Conservation (phyloP, 139 green algal genomes). For the Chlamydomonas eustigma region DNA sequence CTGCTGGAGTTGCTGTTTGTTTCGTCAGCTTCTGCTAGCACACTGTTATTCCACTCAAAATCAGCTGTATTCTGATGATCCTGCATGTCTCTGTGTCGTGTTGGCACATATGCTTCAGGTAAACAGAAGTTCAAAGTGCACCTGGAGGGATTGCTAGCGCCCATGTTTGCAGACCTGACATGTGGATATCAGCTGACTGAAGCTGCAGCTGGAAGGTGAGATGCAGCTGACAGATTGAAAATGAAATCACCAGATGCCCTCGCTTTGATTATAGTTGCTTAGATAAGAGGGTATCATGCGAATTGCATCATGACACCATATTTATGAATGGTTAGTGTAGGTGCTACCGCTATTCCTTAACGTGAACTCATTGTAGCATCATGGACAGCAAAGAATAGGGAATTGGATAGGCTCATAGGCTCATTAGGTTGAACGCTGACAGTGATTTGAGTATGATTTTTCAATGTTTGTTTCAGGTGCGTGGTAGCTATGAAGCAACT, state of each 20-base stretch:
- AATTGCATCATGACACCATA: neutral
- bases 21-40: no score
- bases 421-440: no score
- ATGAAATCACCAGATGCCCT: neutral
- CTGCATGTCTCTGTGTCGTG: no score
- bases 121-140: constrained; percentile 68
- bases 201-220: constrained; percentile 52
- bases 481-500: constrained; percentile 5
- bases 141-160: constrained; percentile 68
- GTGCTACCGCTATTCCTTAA: no score
- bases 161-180: constrained; percentile 56
- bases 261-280: neutral
- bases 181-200: constrained; percentile 69
- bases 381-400: no score
- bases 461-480: constrained; percentile 6
- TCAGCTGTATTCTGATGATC: no score
- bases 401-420: no score
- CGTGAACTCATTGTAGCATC: no score
- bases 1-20: no score
- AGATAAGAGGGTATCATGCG: neutral
- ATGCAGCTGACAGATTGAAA: neutral
- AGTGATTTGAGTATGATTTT: no score
- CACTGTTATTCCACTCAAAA: no score
- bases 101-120: constrained; percentile 22
- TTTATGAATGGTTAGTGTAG: no score